phyloP scores from a whole-genome alignment of 1,284 basidiomycete genomes.

The Leccinum solheimii region DNA sequence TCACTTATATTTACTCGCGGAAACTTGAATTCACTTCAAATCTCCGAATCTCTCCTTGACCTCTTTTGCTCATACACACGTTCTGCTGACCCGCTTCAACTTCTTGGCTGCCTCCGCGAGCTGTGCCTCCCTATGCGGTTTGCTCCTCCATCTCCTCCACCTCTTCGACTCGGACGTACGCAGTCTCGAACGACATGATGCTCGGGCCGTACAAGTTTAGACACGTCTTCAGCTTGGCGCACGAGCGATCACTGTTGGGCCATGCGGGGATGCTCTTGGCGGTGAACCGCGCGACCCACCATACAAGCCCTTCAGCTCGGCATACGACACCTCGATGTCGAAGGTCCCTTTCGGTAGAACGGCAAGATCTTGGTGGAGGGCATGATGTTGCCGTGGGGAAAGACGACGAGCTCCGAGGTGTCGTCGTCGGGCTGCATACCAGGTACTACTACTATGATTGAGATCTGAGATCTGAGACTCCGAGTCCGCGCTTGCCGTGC shows the following conservation, averaged over 20 bases:
- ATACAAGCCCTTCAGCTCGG: conserved; percentile 57
- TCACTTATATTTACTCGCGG: no score
- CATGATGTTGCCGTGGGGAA: conserved; percentile 77
- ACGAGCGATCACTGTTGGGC: conserved; percentile 68
- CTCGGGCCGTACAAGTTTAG: conserved; percentile 73
- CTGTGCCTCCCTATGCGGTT: conserved; percentile 46
- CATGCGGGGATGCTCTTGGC: conserved; percentile 77
- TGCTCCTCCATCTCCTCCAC: conserved; percentile 49
- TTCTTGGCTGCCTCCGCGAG: conserved; percentile 67
- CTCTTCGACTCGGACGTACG: no score
- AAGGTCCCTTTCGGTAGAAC: conserved; percentile 89
- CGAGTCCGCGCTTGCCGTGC: no score
- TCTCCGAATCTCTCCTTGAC: no score
- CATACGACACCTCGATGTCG: conserved; percentile 68
- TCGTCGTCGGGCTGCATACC: conserved; percentile 62
- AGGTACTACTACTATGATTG: no score
- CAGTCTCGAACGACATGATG: conserved; percentile 68
- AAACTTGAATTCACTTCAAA: no score
- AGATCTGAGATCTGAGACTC: no score
- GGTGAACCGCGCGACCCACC: conserved; percentile 75
- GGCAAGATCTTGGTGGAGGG: conserved; percentile 87
- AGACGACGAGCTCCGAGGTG: conserved; percentile 78
- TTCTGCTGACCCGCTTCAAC: conserved; percentile 53
- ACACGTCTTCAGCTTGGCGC: conserved; percentile 87
- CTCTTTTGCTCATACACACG: no score